Evolutionary conservation across 768 basidiomycete genomes (phyloP), one percentile per base, ranked within the genome.

Genomic region (Lentinula lateritia): DNA sequence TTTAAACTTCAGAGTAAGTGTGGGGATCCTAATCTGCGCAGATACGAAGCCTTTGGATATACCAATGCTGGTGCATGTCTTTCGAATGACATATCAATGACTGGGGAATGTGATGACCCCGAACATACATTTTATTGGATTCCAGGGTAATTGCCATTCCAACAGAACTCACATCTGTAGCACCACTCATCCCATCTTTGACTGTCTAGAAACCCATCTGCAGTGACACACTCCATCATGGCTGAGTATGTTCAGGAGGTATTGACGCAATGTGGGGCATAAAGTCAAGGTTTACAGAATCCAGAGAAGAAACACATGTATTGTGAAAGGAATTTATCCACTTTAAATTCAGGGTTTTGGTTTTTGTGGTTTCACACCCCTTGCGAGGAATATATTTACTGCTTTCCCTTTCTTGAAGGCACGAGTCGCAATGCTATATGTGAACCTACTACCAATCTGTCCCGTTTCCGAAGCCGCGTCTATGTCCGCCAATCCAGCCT

Each of bases 31-130:
- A 16, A 35, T 5, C 8, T 15, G 0, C 34, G 16, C 20, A 82
- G 83, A 18, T 76, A 77, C 52, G 42, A 66, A 61, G 81, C 80
- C 6, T 84, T 84, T 61, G 82, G 83, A 5, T 84, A 79, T 61
- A 76, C 75, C 32, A 81, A 73, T 43, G 61, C 36, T 54, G 61
- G 55, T 23, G 41, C 61, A 39, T 62, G 61, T 46, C 52, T 61
- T 28, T 16, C 15, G 13, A 54, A 42, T 48, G 52, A 55, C 9
- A 18, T n/a, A 4, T 55, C 60, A 13, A 55, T 53, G 41, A 18
- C 35, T 18, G 35, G n/a, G 5, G 39, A 15, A 8, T 61, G 60
- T 38, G 39, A 50, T 20, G 60, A 61, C 16, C 60, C 60, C 3
- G 38, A 55, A 18, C 60, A 55, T 36, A 61, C 60, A 10, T 61